phyloP scores from a whole-genome alignment of 2,329 filamentous ascomycete species.

The Arachnomyces sp. region DNA sequence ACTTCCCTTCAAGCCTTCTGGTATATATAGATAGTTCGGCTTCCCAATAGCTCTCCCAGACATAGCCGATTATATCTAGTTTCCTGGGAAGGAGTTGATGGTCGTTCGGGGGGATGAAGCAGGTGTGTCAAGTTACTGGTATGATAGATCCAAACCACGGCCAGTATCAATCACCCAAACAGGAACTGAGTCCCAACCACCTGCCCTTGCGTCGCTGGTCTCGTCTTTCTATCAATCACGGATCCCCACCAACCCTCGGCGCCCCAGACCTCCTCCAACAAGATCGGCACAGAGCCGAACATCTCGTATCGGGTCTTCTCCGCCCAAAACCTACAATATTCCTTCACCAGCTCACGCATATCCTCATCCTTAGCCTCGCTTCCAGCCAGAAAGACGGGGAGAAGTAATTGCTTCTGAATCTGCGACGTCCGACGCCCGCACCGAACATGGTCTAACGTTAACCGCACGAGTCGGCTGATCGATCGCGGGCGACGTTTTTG shows the following conservation, averaged over 20 bases:
- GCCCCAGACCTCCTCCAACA: constrained; percentile 18
- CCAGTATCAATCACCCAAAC: too few species aligned
- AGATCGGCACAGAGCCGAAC: constrained; percentile 16
- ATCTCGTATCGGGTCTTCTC: constrained; percentile 25
- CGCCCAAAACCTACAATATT: constrained; percentile 27
- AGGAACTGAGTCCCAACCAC: too few species aligned
- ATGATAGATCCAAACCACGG: too few species aligned
- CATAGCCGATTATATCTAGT: too few species aligned
- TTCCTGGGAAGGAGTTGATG: too few species aligned
- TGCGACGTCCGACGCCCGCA: constrained; percentile 22
- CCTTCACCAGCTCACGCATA: constrained; percentile 17
- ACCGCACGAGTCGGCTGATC: constrained; percentile 19
- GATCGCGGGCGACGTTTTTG: constrained; percentile 5
- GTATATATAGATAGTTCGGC: too few species aligned
- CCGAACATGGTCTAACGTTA: constrained; percentile 24
- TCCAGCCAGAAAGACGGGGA: constrained; percentile 30
- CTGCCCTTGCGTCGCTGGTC: not conserved
- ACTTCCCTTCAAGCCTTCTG: too few species aligned
- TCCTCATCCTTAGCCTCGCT: constrained; percentile 16
- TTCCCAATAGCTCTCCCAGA: too few species aligned
- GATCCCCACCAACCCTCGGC: constrained; percentile 13
- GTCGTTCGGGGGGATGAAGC: too few species aligned
- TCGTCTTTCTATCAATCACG: constrained; percentile 15
- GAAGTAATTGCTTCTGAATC: constrained; percentile 30
- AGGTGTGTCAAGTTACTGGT: too few species aligned